Conservation (phyloP, 805 yeast genomes). For the Zygosaccharomyces bailii region DNA sequence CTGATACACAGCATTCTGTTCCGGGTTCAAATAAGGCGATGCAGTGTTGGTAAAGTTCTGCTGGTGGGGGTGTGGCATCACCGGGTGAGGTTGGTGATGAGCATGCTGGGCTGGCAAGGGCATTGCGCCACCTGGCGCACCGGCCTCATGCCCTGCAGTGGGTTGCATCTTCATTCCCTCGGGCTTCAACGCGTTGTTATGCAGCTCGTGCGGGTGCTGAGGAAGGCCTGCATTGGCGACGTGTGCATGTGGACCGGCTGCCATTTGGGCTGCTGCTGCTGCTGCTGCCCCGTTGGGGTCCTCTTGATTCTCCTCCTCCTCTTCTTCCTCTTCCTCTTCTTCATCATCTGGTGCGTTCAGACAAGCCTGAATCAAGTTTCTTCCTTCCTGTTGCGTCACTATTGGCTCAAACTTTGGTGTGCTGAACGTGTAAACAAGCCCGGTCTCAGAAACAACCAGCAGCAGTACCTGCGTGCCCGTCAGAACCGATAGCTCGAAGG, state of each 20-base stretch:
- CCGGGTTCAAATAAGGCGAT: slow-evolving; percentile 45
- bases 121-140: slow-evolving; percentile 2
- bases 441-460: slow-evolving; percentile 96
- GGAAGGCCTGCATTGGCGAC: slow-evolving; percentile 37
- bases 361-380: slow-evolving; percentile 94
- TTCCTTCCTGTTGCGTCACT: slow-evolving; percentile 96
- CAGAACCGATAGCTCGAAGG: slow-evolving; percentile 93
- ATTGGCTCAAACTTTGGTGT: slow-evolving; percentile 98
- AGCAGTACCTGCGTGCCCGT: slow-evolving; percentile 96
- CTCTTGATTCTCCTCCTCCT: slow-evolving; percentile 42
- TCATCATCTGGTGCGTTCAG: slow-evolving; percentile 93
- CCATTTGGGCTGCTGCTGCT: slow-evolving; percentile 21
- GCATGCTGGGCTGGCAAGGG: slow-evolving; percentile 15
- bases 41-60: slow-evolving; percentile 32
- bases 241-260: slow-evolving; percentile 35
- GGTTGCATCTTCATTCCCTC: slow-evolving; percentile 15
- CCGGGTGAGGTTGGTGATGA: slow-evolving; percentile 15
- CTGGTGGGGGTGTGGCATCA: slow-evolving; percentile 38
- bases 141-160: slow-evolving; percentile 9
- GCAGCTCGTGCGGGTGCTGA: slow-evolving; percentile 22
- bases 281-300: slow-evolving; percentile 14
- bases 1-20: slow-evolving; percentile 56
- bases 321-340: slow-evolving; percentile 57
- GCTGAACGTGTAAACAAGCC: slow-evolving; percentile 95
- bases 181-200: slow-evolving; percentile 15